A percentile compares a stretch with the other conserved stretches of the same genome.
Evolutionary conservation across 805 yeast genomes (phyloP).

Genomic region (Starmerella davenportii): DNA sequence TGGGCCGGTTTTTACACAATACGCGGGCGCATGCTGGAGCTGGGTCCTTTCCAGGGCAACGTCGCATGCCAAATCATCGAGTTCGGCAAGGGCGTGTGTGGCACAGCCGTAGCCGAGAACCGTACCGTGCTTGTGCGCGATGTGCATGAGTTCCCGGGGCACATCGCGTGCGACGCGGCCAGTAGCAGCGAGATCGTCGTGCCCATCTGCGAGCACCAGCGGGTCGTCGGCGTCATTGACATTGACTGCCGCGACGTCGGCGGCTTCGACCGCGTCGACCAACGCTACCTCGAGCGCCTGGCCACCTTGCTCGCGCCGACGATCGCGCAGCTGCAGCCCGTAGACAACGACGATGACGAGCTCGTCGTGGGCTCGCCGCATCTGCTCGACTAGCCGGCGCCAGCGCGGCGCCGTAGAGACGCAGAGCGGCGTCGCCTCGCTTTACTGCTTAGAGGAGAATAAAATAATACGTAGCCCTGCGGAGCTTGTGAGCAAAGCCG

Average conservation of each 20-base stretch:
- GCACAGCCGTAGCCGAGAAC: constrained; percentile 47
- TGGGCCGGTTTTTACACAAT: constrained; percentile 87
- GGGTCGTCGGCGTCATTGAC: constrained; percentile 61
- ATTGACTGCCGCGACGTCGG: constrained; percentile 50
- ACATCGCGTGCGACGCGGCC: constrained; percentile 93
- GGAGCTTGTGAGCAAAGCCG: no score
- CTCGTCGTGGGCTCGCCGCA: no score
- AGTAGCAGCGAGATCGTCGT: constrained; percentile 87
- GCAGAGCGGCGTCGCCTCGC: no score
- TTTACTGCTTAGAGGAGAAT: no score
- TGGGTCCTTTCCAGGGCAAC: constrained; percentile 93
- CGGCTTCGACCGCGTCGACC: constrained; percentile 56
- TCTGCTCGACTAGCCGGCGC: no score
- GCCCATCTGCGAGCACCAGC: constrained; percentile 36
- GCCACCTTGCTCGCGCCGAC: constrained; percentile 34
- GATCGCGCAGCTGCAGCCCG: constrained; percentile 25
- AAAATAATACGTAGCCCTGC: no score
- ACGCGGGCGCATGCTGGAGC: constrained; percentile 34
- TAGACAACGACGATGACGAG: no score
- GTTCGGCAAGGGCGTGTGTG: constrained; percentile 82
- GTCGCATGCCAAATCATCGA: constrained; percentile 81
- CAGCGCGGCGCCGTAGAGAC: no score
- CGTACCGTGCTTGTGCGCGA: constrained; percentile 59
- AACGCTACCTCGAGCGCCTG: constrained; percentile 38
- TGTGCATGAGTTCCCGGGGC: constrained; percentile 71